Evolutionary conservation across 2,329 filamentous ascomycete genomes (phyloP).

Genomic region (Claviceps pusilla): DNA sequence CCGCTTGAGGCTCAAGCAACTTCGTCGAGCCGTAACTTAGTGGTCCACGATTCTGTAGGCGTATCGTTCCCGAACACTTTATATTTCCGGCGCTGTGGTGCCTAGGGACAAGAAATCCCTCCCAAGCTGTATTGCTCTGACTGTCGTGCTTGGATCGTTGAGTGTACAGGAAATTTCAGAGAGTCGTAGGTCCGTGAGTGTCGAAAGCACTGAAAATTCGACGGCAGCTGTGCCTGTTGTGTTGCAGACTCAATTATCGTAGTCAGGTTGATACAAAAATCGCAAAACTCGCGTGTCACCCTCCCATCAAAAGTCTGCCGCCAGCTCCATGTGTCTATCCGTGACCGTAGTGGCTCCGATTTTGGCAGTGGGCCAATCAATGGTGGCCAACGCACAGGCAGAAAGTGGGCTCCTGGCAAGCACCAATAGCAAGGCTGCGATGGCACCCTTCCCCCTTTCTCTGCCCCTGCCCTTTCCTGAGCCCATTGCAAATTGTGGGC

Average conservation of each 20-base stretch:
- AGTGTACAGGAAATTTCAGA: neutral
- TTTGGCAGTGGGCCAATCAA: constrained; percentile 16
- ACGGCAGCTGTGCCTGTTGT: neutral
- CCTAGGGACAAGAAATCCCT: neutral
- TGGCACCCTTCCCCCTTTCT: constrained; percentile 29
- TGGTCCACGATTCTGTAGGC: too few relatives aligned
- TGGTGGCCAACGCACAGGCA: constrained; percentile 13
- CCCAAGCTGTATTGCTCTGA: neutral
- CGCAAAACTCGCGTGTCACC: constrained; percentile 3
- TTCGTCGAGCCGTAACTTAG: neutral
- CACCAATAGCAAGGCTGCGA: constrained; percentile 11
- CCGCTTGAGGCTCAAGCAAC: neutral
- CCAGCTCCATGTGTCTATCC: constrained; percentile 9
- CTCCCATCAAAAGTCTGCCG: constrained; percentile 16
- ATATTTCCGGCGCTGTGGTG: neutral
- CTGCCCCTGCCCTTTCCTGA: constrained; percentile 23
- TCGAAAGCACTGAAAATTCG: neutral
- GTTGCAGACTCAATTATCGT: neutral
- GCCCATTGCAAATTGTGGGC: constrained; percentile 33
- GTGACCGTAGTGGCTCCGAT: neutral
- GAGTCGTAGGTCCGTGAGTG: neutral
- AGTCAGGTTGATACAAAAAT: constrained; percentile 8
- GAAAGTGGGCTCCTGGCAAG: constrained; percentile 15
- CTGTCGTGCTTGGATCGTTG: neutral
- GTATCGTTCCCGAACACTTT: neutral